Percentiles rank a stretch among this genome's conserved stretches.
Evolutionary conservation across 1,284 basidiomycete species (phyloP).

Genomic region (Cryptococcus maquisensis): DNA sequence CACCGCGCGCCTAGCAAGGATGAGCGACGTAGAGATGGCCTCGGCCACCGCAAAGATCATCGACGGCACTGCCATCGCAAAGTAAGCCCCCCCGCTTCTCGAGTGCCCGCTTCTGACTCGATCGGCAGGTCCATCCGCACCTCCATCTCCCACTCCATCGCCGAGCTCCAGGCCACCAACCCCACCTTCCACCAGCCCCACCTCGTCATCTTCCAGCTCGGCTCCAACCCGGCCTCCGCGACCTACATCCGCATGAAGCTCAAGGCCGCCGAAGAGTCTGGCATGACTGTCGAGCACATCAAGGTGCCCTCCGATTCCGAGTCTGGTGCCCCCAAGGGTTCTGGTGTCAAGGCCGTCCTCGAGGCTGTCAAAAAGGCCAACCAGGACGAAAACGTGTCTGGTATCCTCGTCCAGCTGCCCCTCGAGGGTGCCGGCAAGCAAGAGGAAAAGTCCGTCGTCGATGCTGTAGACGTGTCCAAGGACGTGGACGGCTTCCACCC

Average conservation of each 20-base stretch:
- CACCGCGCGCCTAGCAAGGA: conserved; percentile 3
- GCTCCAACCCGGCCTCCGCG: conserved; percentile 79
- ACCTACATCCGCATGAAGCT: conserved; percentile 98
- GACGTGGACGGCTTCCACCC: conserved; percentile 99
- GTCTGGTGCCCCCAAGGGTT: conserved; percentile 25
- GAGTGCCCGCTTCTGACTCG: not conserved
- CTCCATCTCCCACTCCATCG: conserved; percentile 65
- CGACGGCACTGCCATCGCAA: conserved; percentile 83
- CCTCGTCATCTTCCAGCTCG: conserved; percentile 92
- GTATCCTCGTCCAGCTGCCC: conserved; percentile 96
- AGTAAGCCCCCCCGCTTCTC: conserved; percentile 54
- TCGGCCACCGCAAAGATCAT: conserved; percentile 58
- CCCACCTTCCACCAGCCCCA: conserved; percentile 79
- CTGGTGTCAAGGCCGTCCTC: conserved; percentile 67
- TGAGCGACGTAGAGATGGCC: conserved; percentile 17
- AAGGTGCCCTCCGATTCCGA: conserved; percentile 65
- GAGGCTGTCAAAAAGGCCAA: conserved; percentile 77
- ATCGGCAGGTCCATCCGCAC: conserved; percentile 67
- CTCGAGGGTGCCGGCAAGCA: conserved; percentile 78
- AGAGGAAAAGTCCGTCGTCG: conserved; percentile 85
- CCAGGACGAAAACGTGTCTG: conserved; percentile 74
- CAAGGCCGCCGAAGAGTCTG: conserved; percentile 91
- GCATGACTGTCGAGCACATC: conserved; percentile 84
- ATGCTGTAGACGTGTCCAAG: conserved; percentile 89
- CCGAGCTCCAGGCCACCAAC: conserved; percentile 56